Evolutionary conservation across 768 basidiomycete genomes (phyloP), one percentile per base, ranked within the genome.

Genomic region (Neoboletus subvelutipes): DNA sequence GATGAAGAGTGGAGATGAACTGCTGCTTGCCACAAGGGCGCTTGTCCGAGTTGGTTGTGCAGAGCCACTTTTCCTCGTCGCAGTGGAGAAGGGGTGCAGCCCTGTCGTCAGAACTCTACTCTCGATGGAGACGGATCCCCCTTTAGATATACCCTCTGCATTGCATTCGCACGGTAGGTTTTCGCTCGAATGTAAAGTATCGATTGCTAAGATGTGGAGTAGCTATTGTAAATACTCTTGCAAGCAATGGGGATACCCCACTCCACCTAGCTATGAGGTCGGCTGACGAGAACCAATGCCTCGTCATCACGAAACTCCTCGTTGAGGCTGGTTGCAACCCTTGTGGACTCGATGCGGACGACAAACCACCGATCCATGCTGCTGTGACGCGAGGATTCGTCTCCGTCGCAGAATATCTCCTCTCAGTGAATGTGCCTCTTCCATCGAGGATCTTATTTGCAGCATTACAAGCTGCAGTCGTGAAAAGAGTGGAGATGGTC

Each of bases 231-330:
- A 28, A 52, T 45, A 26, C 40, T 0, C 1, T 61, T 13, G 45
- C 53, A 6, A 13, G 4, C 12, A 60, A 61, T 18, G 60, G 60
- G 8, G 58, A 61, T n/a, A 54, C 60, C 5, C 60, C 45, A 1
- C 39, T 28, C 28, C 28, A 28, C 28, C 28, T 28, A 28, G 28
- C 28, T 28, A 28, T 28, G 28, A 28, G 5, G 29, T 29, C 43
- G 39, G 15, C 36, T 36, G 36, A 36, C 36, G 36, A 36, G 36
- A 36, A 36, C 36, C 36, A 15, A 15, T 36, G 36, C 12, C 36
- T 36, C 3, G 17, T 17, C 4, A 36, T 36, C 36, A 36, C 36
- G 0, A 36, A 36, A 36, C 13, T 36, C 12, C 36, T 36, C 17
- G 17, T 36, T 36, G 36, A 28, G 28, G 28, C 28, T 28, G 28